Base-by-base conservation (phyloP, 1,139 yeast species). In the Saccharomyces pastorianus region DNA sequence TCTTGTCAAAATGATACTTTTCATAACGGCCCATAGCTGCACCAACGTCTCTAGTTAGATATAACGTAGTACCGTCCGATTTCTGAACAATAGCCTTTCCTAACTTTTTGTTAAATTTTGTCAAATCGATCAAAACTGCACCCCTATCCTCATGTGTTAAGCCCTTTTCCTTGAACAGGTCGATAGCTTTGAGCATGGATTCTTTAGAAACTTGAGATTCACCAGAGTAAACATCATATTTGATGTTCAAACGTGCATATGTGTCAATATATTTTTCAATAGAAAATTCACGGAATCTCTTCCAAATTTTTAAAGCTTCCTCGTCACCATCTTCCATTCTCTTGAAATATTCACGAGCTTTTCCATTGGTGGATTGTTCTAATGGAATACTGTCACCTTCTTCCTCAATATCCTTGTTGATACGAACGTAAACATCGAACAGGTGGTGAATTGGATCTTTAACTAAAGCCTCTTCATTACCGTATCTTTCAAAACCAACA, bases 11-110 rank as follows among this genome's bases (percentile, higher is more conserved):
- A 59, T 90, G 77, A 76, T 85, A 88, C 64, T 78, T 81, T 56
- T 87, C 83, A 69, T 88, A 80, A 78, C 99, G 91, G 66, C 86
- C 88, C 67, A 85, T 84, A 55, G 99, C 99, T 67, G 93, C 97
- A 66, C 99, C 98, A 57, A 95, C 88, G 73, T 95, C 99, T 77
- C 99, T 85, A 59, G 98, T 91, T 65, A 95, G 76, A 72, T 95
- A 95, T 60, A 95, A 77, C 14, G 96, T 88, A 38, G 99, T 88
- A 70, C 99, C 99, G 70, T 95, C 99, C 48, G 90, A 84, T 74
- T 95, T 95, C 71, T 90, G 93, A 53, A 95, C 95, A 61, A 95
- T 81, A 58, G 90, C 89, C 74, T 93, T 93, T 62, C 98, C 99
- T 59, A 95, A 79, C 72, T 91, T 91, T 78, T 93, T 93, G 77